Evolutionary conservation across 208 protist genomes (phyloP).

Genomic region (Naegleria fowleri): DNA sequence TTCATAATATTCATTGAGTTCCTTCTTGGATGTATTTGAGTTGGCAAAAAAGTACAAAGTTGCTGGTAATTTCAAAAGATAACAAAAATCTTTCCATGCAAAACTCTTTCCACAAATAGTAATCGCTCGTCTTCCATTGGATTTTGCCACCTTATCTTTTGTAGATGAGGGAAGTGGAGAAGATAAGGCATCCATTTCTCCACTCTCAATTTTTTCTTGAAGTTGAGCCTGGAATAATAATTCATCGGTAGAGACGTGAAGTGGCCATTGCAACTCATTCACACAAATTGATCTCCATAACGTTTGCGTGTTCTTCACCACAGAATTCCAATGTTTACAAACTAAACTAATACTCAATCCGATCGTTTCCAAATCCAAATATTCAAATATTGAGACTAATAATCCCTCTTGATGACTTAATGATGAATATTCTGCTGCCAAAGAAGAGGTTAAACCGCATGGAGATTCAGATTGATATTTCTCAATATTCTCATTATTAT

Average conservation of each 20-base stretch:
- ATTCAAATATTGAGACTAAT: neutral
- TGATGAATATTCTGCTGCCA: no score
- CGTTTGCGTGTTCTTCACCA: neutral
- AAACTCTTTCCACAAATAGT: neutral
- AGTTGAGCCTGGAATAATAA: neutral
- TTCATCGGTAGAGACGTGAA: neutral
- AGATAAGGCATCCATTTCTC: neutral
- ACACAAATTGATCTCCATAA: neutral
- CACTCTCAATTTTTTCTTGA: neutral
- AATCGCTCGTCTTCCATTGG: neutral
- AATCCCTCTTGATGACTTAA: neutral
- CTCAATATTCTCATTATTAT: no score
- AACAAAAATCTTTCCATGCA: neutral
- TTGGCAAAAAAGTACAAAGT: neutral
- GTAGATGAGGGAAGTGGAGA: neutral
- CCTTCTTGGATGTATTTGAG: neutral
- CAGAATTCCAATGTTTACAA: neutral
- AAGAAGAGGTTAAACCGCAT: no score
- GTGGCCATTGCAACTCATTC: neutral
- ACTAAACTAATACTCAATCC: neutral
- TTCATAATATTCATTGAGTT: neutral
- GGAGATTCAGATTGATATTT: no score
- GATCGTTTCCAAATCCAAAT: neutral
- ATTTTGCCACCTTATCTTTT: neutral
- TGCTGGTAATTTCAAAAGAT: neutral